Conservation (phyloP, 2,329 filamentous ascomycete species). For the Microdochium paspali region DNA sequence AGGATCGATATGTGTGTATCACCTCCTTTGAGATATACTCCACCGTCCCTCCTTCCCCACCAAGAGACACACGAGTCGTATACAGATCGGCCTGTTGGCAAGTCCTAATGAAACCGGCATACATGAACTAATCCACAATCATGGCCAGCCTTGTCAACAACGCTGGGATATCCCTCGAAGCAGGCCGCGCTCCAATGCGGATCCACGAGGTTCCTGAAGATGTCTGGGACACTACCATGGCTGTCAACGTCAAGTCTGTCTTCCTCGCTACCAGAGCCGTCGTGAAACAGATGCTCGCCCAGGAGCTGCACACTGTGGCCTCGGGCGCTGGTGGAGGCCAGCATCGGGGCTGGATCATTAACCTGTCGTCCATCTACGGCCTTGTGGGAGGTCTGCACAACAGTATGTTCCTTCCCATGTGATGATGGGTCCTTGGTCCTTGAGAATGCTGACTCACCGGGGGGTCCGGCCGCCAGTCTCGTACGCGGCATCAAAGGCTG, state of each 20-base stretch:
- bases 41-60: too few relatives aligned
- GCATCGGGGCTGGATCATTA: slow-evolving; percentile 39
- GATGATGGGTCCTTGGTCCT: not conserved
- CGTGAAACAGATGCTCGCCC: slow-evolving; percentile 36
- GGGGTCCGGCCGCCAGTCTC: slow-evolving; percentile 18
- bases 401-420: slow-evolving; percentile 11
- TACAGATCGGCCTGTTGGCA: too few relatives aligned
- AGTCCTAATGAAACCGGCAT: too few relatives aligned
- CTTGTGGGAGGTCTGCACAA: slow-evolving; percentile 20
- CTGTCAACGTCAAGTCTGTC: slow-evolving; percentile 25
- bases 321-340: not conserved
- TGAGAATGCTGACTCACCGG: not conserved
- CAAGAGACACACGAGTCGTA: too few relatives aligned
- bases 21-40: not conserved
- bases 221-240: slow-evolving; percentile 31
- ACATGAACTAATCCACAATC: too few relatives aligned
- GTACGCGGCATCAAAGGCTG: slow-evolving; percentile 40
- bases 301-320: slow-evolving; percentile 25
- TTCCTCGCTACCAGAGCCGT: slow-evolving; percentile 35
- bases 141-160: slow-evolving; percentile 33
- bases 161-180: slow-evolving; percentile 36
- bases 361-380: slow-evolving; percentile 33
- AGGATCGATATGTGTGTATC: slow-evolving; percentile 30
- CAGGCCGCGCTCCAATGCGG: slow-evolving; percentile 16
- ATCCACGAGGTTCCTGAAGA: slow-evolving; percentile 36